These are phyloP conservation scores for Talaromyces sp. DNA, from an alignment of 2,329 filamentous ascomycete species.

Conservation along the genomic window DNA sequence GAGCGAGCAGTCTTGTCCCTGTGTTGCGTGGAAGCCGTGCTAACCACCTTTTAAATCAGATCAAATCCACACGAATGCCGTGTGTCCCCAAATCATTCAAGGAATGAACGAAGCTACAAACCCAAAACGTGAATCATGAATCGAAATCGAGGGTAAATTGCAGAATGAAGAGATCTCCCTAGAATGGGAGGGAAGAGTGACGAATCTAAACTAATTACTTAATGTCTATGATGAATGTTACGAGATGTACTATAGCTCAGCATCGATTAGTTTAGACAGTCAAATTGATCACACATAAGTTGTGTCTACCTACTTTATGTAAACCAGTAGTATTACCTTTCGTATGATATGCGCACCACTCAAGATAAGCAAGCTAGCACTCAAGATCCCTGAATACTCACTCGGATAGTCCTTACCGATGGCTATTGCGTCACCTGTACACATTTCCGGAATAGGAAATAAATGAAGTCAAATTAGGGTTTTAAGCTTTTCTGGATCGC, in stretches of 20 bases:
- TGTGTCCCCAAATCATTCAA: neutral
- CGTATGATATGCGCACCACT: neutral
- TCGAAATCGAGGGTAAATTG: constrained; percentile 1
- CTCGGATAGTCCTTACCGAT: neutral
- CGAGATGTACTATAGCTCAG: constrained; percentile 11
- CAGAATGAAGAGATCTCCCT: neutral
- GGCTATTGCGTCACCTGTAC: neutral
- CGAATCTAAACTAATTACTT: neutral
- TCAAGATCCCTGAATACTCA: neutral
- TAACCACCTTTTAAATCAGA: neutral
- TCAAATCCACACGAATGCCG: neutral
- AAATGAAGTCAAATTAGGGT: constrained; percentile 47
- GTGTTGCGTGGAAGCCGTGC: neutral
- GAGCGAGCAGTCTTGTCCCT: neutral
- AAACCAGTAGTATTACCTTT: neutral
- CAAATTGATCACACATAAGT: neutral
- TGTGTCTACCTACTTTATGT: neutral
- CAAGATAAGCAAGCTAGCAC: neutral
- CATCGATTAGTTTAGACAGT: constrained; percentile 1
- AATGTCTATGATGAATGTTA: neutral
- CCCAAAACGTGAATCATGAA: neutral
- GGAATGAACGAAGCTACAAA: neutral
- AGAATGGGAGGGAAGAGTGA: neutral
- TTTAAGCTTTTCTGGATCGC: constrained; percentile 26
- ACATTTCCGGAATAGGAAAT: constrained; percentile 37